Evolutionary conservation across 768 basidiomycete genomes (phyloP), one percentile per base, ranked within the genome.

Genomic region (Wakefieldia striispora): DNA sequence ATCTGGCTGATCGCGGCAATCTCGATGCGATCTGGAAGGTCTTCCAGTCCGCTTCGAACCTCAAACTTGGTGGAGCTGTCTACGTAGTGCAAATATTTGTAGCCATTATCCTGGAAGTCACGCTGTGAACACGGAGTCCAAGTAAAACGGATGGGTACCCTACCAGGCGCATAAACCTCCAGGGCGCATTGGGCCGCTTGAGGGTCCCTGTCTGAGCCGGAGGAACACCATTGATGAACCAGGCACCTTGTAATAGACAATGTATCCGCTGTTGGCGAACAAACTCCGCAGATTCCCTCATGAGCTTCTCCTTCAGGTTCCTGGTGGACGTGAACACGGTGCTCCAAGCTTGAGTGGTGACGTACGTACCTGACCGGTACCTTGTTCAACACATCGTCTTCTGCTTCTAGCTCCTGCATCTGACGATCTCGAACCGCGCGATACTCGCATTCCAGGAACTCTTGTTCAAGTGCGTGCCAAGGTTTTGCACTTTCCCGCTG

Each of bases 241-340:
- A 97, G 19, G 91, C 88, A 27, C 93, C 93, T 63, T 92, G 86
- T 40, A 91, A 71, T 34, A 97, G 69, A 61, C 92, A 95, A 55
- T 90, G 86, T 61, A 94, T 86, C 45, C 93, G 78, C 67, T 97
- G 93, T 63, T 88, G 85, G 36, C 86, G 78, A 19, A 97, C 88
- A 60, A 94, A 95, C 61, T 92, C 90, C 56, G 82, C 91, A 13
- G 90, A 92, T 64, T 97, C 93, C 61, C 84, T 91, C 74, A 89
- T 89, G 19, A 97, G 74, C 56, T 91, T 90, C 37, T 83, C 83
- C 17, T 91, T 83, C 38, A 97, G 72, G 64, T 89, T 92, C 47
- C 91, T 94, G 59, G n/a, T 47, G 38, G 17, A 38, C 23, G 47
- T 60, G 45, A 56, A 39, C 37, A 45, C 29, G 24, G 46, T 10